Conservation (phyloP, 306 rosid genomes). For the Pterocarpus macrocarpus region DNA sequence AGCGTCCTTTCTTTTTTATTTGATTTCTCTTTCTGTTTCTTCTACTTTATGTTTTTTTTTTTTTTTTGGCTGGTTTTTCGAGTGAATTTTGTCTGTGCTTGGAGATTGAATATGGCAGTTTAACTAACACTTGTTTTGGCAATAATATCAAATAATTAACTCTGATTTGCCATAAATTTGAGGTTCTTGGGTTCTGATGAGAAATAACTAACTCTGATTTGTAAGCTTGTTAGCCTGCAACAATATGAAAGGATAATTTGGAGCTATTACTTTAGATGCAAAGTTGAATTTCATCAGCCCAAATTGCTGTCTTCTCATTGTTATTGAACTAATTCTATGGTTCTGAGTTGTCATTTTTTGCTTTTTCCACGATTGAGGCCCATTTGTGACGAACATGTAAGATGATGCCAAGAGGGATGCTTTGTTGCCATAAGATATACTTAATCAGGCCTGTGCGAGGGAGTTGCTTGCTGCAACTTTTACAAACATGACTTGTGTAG, state of each 20-base stretch:
- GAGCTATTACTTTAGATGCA: not conserved
- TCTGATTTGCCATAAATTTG: not conserved
- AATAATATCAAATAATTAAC: no score
- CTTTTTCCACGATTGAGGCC: not conserved
- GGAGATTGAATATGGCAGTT: not conserved
- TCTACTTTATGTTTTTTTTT: not conserved
- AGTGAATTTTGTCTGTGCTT: not conserved
- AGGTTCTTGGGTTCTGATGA: not conserved
- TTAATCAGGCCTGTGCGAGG: not conserved
- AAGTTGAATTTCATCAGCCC: not conserved
- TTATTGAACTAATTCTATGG: not conserved
- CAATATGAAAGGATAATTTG: not conserved
- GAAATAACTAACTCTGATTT: not conserved
- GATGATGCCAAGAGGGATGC: not conserved
- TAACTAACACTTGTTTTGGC: not conserved
- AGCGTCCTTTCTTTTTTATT: no score
- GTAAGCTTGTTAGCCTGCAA: not conserved
- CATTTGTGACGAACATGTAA: not conserved
- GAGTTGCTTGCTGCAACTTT: slow-evolving; percentile 31
- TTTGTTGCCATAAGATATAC: not conserved
- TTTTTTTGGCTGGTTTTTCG: not conserved
- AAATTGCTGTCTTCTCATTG: not conserved
- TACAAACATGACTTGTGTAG: not conserved
- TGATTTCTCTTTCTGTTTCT: no score
- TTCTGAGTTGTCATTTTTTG: not conserved